phyloP scores from a whole-genome alignment of 2,329 filamentous ascomycete genomes.

The Drechslera avenae region DNA sequence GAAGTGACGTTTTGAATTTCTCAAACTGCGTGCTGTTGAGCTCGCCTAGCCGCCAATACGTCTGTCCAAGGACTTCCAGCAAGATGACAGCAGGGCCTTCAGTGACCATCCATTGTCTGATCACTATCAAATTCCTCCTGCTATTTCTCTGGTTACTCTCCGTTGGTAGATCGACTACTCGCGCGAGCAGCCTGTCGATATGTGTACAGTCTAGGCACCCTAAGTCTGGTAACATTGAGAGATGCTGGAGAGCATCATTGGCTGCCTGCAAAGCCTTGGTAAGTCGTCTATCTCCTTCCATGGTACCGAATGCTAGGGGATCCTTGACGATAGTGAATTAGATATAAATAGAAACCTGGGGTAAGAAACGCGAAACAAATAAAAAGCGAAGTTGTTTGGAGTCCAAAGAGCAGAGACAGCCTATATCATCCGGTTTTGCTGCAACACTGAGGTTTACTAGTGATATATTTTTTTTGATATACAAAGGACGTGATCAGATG shows the following conservation, averaged over 20 bases:
- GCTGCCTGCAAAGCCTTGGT: slow-evolving; percentile 41
- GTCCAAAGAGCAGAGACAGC: background rate
- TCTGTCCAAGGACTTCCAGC: slow-evolving; percentile 42
- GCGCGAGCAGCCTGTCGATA: slow-evolving; percentile 40
- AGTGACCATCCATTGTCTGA: slow-evolving; percentile 44
- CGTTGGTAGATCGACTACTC: slow-evolving; percentile 44
- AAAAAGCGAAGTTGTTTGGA: background rate
- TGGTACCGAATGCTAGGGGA: slow-evolving; percentile 14
- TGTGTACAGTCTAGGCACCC: slow-evolving; percentile 40
- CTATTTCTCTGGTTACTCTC: slow-evolving; percentile 44
- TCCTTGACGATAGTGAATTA: slow-evolving; percentile 19
- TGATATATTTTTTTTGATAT: slow-evolving; percentile 14
- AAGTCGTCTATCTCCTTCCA: slow-evolving; percentile 40
- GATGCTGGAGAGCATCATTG: slow-evolving; percentile 43
- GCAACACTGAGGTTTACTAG: slow-evolving; percentile 6
- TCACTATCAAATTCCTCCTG: slow-evolving; percentile 41
- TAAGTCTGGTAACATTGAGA: slow-evolving; percentile 41
- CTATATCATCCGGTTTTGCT: background rate
- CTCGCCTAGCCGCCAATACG: slow-evolving; percentile 44
- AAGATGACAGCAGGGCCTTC: slow-evolving; percentile 42
- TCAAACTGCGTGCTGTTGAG: slow-evolving; percentile 46
- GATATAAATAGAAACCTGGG: background rate
- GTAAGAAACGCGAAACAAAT: background rate
- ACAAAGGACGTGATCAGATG: slow-evolving; percentile 8
- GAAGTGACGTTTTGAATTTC: slow-evolving; percentile 39